Evolutionary conservation across 2,329 filamentous ascomycete genomes (phyloP), one percentile per base, ranked within the genome.

Genomic region (Talaromyces sp.): DNA sequence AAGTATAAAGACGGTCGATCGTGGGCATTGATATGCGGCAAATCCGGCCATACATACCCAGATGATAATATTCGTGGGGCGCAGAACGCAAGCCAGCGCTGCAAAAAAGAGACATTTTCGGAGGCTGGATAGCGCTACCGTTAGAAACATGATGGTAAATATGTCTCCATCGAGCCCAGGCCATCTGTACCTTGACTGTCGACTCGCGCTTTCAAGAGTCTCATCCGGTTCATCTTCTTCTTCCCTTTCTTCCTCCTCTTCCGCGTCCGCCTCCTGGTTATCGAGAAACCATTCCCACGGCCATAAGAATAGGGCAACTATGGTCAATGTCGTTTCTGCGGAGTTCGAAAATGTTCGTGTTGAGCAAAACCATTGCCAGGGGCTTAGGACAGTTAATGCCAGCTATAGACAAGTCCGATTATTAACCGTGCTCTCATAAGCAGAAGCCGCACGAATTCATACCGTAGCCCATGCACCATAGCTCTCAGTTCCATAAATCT

Each of bases 291-390:
- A 84, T 65, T 87, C 82, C 93, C 95, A 98, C 13, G 95, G 94
- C 91, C 92, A 98, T 71, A 89, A 86, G 74, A 87, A 88, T 54
- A 98, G 81, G 1, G 93, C 94, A 71, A 87, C 83, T 66, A 90
- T 83, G 4, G 94, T 97, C 70, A 99, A 80, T 0, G 90, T 91
- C n/a, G 90, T 92, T 81, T 99, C 95, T 4, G 98, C 82, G 61
- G 89, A 95, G 79, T 99, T 99, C 63, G 94, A 97, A 73, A 99
- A 90, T 0, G 95, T 97, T 56, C 95, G 86, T 0, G 93, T 94
- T 1, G 93, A 95, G 79, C 90, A 95, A 78, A 95, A 98, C 91
- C 92, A 98, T 76, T 97, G 92, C 93, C 95, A 99, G 7, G 95
- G 92, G 77, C 88, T 96, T 72, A 88, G 81, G 50, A 90, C 77